A percentile compares a stretch with the other conserved stretches of the same genome.
Conservation (phyloP, 1,139 yeast genomes). For the Pichia terricola region DNA sequence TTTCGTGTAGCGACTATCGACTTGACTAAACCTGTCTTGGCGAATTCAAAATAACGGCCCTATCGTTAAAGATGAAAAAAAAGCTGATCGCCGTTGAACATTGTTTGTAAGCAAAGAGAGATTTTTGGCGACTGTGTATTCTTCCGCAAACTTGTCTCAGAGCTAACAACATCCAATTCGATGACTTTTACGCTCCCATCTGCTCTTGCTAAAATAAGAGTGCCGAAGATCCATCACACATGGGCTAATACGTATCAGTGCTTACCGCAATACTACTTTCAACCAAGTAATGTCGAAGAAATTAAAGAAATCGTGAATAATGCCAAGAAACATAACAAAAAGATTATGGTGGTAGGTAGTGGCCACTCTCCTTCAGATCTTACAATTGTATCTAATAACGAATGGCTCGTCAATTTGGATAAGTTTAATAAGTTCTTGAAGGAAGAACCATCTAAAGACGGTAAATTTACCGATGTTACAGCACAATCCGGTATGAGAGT, state of each 20-base stretch:
- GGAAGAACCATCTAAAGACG: slow-evolving; percentile 32
- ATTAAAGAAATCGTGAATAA: slow-evolving; percentile 52
- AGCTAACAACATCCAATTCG: not conserved
- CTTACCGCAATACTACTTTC: slow-evolving; percentile 67
- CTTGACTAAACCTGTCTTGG: too few relatives aligned
- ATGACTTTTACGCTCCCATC: slow-evolving; percentile 9
- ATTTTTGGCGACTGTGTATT: too few relatives aligned
- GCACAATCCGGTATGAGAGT: slow-evolving; percentile 89
- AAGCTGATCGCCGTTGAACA: too few relatives aligned
- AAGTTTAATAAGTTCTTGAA: slow-evolving; percentile 48
- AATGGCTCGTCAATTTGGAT: slow-evolving; percentile 87
- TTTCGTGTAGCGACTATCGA: too few relatives aligned
- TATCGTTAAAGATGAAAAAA: too few relatives aligned
- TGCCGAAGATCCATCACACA: slow-evolving; percentile 47
- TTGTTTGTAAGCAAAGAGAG: too few relatives aligned
- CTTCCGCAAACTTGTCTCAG: too few relatives aligned
- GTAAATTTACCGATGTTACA: slow-evolving; percentile 75
- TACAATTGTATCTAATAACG: slow-evolving; percentile 61
- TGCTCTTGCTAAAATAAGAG: slow-evolving; percentile 14
- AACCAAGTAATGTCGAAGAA: slow-evolving; percentile 60
- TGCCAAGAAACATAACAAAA: slow-evolving; percentile 52
- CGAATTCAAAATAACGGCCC: too few relatives aligned
- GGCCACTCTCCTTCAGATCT: slow-evolving; percentile 93
- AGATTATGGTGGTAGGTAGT: slow-evolving; percentile 81
- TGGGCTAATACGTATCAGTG: slow-evolving; percentile 91